A percentile compares a stretch with the other conserved stretches of the same genome.
Conservation (phyloP, 495 filamentous ascomycete genomes). For the Aspergillus affinis region DNA sequence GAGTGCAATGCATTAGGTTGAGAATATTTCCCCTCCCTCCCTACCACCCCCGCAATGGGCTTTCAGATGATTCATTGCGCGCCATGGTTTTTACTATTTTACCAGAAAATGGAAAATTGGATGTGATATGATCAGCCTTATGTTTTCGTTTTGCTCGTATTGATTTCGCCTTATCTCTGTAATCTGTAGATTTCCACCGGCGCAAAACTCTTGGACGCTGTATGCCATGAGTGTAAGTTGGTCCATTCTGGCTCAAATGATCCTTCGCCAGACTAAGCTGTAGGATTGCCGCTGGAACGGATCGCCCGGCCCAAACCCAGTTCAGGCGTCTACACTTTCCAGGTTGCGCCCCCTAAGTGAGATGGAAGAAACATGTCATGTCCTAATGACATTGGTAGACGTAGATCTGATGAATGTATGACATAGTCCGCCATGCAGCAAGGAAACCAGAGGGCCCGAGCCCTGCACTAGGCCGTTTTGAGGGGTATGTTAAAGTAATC, state of each 20-base stretch:
- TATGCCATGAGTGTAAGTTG: too few species aligned
- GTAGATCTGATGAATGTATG: not conserved
- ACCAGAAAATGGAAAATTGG: conserved; percentile 25
- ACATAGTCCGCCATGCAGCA: not conserved
- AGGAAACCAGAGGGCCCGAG: not conserved
- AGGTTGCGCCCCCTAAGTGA: not conserved
- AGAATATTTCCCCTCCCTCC: not conserved
- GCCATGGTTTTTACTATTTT: conserved; percentile 20
- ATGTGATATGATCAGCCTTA: conserved; percentile 22
- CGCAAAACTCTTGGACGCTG: not conserved
- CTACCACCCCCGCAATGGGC: conserved; percentile 14
- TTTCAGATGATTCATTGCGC: conserved; percentile 25
- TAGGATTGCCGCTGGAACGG: too few species aligned
- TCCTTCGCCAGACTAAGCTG: not conserved
- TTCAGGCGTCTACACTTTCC: not conserved
- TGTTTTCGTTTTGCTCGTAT: conserved; percentile 1
- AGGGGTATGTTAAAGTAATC: not conserved
- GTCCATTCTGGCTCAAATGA: too few species aligned
- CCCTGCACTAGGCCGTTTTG: not conserved
- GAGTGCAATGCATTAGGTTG: not conserved
- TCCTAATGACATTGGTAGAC: not conserved
- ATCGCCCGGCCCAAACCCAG: not conserved
- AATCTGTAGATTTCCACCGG: conserved; percentile 16
- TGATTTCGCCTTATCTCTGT: not conserved
- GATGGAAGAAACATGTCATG: not conserved